phyloP scores from a whole-genome alignment of 257 asterid genomes.

The Solanum arcanum region DNA sequence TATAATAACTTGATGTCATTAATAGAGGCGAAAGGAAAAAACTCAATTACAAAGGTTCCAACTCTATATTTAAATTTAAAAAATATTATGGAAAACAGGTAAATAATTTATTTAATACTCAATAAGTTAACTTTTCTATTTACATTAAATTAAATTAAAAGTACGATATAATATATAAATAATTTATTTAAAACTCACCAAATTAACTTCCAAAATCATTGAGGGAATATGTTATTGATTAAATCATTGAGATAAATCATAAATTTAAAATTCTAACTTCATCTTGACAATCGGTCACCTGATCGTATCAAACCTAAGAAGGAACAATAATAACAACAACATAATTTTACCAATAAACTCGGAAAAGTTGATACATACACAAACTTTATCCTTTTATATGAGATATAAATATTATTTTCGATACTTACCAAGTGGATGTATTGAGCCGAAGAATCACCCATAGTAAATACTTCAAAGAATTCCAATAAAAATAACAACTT shows the following conservation, averaged over 20 bases:
- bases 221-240: background rate
- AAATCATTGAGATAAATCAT: background rate
- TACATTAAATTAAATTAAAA: background rate
- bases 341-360: background rate
- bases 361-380: background rate
- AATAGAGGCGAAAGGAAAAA: background rate
- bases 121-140: background rate
- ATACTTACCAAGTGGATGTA: slow-evolving; percentile 62
- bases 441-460: slow-evolving; percentile 55
- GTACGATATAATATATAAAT: background rate
- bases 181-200: background rate
- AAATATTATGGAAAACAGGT: background rate
- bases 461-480: background rate
- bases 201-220: background rate
- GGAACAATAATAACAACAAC: background rate
- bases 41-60: background rate
- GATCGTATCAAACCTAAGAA: background rate
- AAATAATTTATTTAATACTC: background rate
- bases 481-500: background rate
- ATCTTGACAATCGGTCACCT: background rate
- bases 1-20: background rate
- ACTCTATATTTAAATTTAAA: background rate
- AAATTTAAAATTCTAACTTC: background rate
- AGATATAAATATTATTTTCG: rapidly evolving
- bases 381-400: rapidly evolving